Conservation (phyloP, 441 rosid genomes). For the Raphanus hybrid region DNA sequence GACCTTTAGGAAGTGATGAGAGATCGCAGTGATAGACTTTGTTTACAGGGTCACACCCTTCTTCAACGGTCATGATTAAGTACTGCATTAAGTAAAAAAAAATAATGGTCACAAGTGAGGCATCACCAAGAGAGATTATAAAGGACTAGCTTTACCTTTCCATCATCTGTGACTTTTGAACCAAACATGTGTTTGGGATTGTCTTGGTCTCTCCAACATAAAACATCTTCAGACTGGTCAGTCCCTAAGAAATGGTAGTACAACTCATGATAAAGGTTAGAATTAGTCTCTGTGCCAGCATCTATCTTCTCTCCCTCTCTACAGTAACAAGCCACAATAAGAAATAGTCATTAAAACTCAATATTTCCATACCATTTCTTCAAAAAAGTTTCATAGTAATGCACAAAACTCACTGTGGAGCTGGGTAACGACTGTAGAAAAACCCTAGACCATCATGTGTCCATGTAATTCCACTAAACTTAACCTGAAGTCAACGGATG, state of each 20-base stretch:
- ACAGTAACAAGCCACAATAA: constrained; percentile 31
- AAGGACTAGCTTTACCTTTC: constrained; percentile 65
- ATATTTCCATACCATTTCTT: not conserved
- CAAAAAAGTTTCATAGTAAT: not conserved
- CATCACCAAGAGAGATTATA: too few relatives aligned
- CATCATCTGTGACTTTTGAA: constrained; percentile 71
- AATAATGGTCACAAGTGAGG: too few relatives aligned
- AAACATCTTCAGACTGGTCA: constrained; percentile 75
- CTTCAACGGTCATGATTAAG: constrained; percentile 57
- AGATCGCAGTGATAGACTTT: constrained; percentile 83
- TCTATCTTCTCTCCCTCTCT: constrained; percentile 80
- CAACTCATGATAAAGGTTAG: constrained; percentile 73
- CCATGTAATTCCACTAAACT: constrained; percentile 79
- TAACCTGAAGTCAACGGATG: constrained; percentile 52
- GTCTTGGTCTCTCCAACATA: constrained; percentile 84
- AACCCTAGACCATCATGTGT: constrained; percentile 86
- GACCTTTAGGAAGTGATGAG: constrained; percentile 66
- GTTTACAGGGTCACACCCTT: constrained; percentile 83
- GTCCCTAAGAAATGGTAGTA: constrained; percentile 82
- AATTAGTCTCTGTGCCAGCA: constrained; percentile 91
- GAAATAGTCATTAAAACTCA: not conserved
- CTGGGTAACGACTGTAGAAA: constrained; percentile 86
- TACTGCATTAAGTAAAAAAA: constrained; percentile 62
- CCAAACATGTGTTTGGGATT: constrained; percentile 67
- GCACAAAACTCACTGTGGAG: constrained; percentile 66